Conservation (phyloP, 352 stramenopile species). For the Phytophthora hybrid region DNA sequence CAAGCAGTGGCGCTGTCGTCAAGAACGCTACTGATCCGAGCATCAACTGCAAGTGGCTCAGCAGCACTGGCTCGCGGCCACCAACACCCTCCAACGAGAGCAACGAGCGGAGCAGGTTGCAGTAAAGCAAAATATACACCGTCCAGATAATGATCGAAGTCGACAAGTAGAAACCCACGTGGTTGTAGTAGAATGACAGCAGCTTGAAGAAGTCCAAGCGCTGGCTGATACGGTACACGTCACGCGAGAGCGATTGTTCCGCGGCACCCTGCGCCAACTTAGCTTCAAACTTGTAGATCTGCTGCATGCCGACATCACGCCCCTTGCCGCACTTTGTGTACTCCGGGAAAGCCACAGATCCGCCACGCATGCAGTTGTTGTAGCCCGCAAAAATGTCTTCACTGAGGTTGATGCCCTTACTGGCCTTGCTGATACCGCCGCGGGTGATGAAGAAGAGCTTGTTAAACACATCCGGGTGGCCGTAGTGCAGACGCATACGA, state of each 20-base stretch:
- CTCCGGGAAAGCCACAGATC: conserved; percentile 97
- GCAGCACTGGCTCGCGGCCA: conserved; percentile 92
- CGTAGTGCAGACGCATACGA: conserved; percentile 98
- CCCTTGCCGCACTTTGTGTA: conserved; percentile 99
- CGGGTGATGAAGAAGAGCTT: conserved; percentile 99
- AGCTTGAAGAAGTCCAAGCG: conserved; percentile 99
- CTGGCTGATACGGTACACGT: conserved; percentile 98
- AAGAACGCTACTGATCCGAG: conserved; percentile 97
- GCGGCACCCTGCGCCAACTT: conserved; percentile 98
- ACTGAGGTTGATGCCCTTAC: conserved; percentile 99
- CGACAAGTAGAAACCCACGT: conserved; percentile 98
- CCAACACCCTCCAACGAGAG: conserved; percentile 94
- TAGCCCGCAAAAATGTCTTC: conserved; percentile 99
- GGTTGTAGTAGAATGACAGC: conserved; percentile 99
- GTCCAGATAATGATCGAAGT: conserved; percentile 98
- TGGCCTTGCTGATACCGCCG: conserved; percentile 99
- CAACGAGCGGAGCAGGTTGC: conserved; percentile 94
- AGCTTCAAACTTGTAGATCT: conserved; percentile 99
- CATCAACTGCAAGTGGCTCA: conserved; percentile 97
- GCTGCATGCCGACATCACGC: conserved; percentile 99
- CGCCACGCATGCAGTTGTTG: conserved; percentile 98
- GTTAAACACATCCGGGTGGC: conserved; percentile 99
- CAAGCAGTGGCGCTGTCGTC: conserved; percentile 97
- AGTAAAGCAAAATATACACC: conserved; percentile 97
- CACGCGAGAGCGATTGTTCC: conserved; percentile 98